Percentiles rank a stretch among this genome's conserved stretches.
phyloP scores from a whole-genome alignment of 2,329 filamentous ascomycete genomes.

The Penicillium rolfsii region DNA sequence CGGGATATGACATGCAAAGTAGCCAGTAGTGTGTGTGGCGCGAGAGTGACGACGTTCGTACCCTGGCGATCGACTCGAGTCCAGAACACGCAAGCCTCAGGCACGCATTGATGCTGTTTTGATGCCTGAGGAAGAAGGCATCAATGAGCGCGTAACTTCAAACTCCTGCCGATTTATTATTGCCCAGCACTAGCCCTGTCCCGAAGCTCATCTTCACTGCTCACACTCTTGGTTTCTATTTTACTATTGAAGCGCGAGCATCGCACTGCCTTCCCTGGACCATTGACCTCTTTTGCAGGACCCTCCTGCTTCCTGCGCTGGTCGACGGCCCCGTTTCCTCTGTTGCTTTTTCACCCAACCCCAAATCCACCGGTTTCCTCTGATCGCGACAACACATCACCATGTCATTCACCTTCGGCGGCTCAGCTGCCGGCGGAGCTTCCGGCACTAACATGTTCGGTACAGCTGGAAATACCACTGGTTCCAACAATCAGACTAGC shows the following conservation, averaged over 20 bases:
- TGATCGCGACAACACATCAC: conserved; percentile 25
- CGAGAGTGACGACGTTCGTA: conserved; percentile 31
- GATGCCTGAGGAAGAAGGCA: conserved; percentile 25
- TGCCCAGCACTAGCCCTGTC: conserved; percentile 9
- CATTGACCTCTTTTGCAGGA: conserved; percentile 21
- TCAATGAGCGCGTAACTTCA: conserved; percentile 25
- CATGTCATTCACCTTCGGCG: conserved; percentile 46
- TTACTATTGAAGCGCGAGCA: conserved; percentile 9
- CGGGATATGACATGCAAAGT: conserved; percentile 23
- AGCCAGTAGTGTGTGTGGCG: conserved; percentile 16
- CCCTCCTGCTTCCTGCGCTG: conserved; percentile 13
- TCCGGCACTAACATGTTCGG: conserved; percentile 42
- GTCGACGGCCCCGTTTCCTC: conserved; percentile 19
- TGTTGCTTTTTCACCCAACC: conserved; percentile 29
- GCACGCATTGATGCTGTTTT: conserved; percentile 15
- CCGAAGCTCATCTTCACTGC: conserved; percentile 12
- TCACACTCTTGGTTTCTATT: conserved; percentile 8
- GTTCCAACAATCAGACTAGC: conserved; percentile 36
- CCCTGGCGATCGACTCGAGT: conserved; percentile 37
- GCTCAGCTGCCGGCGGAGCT: conserved; percentile 40
- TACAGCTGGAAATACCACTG: conserved; percentile 37
- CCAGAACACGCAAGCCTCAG: conserved; percentile 36
- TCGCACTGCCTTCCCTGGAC: conserved; percentile 8
- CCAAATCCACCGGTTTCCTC: conserved; percentile 31
- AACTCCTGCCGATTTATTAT: conserved; percentile 33